Conservation (phyloP, 2,329 filamentous ascomycete species). For the Exophiala aquamarina region DNA sequence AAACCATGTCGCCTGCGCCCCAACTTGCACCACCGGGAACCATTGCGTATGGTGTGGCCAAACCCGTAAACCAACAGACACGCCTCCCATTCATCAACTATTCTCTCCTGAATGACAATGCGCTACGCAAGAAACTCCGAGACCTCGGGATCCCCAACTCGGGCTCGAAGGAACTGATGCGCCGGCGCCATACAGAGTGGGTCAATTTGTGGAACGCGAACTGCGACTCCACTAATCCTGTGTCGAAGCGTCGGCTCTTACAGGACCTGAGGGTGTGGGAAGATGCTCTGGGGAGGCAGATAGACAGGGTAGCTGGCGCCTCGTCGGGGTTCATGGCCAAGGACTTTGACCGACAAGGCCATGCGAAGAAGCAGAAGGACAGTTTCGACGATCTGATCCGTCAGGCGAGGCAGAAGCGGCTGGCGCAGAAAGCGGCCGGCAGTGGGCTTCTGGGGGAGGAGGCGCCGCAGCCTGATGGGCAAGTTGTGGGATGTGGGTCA, state of each 20-base stretch:
- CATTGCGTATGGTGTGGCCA: conserved; percentile 22
- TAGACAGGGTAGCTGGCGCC: conserved; percentile 7
- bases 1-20: conserved; percentile 15
- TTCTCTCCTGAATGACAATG: conserved; percentile 75
- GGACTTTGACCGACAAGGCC: conserved; percentile 78
- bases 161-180: conserved; percentile 69
- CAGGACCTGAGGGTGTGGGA: conserved; percentile 86
- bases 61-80: conserved; percentile 41
- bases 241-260: conserved; percentile 68
- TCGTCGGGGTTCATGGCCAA: conserved; percentile 70
- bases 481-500: too few species aligned
- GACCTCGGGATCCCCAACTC: conserved; percentile 75
- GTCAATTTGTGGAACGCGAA: conserved; percentile 96
- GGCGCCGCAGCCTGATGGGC: too few species aligned
- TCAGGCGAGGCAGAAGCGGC: conserved; percentile 32
- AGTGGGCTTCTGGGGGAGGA: too few species aligned
- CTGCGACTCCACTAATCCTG: conserved; percentile 77
- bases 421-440: not conserved
- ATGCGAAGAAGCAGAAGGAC: conserved; percentile 69
- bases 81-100: conserved; percentile 82
- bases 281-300: conserved; percentile 67
- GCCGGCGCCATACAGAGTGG: conserved; percentile 87
- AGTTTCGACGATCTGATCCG: conserved; percentile 80
- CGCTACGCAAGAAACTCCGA: conserved; percentile 74
- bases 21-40: conserved; percentile 13